These are phyloP conservation scores for Ceratobasidium sp. DNA, from an alignment of 1,284 basidiomycete genomes.

Conservation along the genomic window DNA sequence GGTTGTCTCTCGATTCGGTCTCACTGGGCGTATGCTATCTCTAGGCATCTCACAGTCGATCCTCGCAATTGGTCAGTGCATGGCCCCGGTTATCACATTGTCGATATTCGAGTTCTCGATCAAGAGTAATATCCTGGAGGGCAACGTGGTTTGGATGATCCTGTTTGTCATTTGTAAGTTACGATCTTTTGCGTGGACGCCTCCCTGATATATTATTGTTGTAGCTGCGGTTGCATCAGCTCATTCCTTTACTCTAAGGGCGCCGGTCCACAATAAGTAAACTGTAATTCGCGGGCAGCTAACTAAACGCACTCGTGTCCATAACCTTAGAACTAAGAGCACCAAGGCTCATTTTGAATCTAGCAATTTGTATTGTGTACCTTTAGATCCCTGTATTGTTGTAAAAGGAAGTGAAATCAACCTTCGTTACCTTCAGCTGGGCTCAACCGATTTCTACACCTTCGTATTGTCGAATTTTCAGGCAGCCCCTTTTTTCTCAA, in stretches of 20 bases:
- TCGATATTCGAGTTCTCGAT: conserved; percentile 37
- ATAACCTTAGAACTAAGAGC: too few species aligned
- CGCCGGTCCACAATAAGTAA: background rate
- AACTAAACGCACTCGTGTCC: background rate
- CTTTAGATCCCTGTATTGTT: too few species aligned
- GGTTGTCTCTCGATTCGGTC: background rate
- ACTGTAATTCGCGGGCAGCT: background rate
- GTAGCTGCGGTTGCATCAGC: conserved; percentile 15
- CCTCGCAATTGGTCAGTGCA: conserved; percentile 33
- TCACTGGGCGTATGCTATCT: background rate
- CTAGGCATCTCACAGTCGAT: conserved; percentile 33
- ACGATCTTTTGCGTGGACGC: background rate
- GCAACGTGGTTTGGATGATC: conserved; percentile 28
- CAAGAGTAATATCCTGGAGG: conserved; percentile 22
- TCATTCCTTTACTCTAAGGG: conserved; percentile 22
- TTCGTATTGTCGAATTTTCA: too few species aligned
- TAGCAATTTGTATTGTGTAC: too few species aligned
- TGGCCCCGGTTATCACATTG: conserved; percentile 28
- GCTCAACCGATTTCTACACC: too few species aligned
- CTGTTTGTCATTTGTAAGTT: conserved; percentile 20
- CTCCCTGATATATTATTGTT: background rate
- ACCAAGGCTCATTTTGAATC: too few species aligned
- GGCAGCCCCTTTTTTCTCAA: too few species aligned
- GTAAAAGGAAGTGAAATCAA: too few species aligned
- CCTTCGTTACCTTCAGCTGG: too few species aligned